Evolutionary conservation across 2,329 filamentous ascomycete species (phyloP).

Genomic region (Diplodia sapinea): DNA sequence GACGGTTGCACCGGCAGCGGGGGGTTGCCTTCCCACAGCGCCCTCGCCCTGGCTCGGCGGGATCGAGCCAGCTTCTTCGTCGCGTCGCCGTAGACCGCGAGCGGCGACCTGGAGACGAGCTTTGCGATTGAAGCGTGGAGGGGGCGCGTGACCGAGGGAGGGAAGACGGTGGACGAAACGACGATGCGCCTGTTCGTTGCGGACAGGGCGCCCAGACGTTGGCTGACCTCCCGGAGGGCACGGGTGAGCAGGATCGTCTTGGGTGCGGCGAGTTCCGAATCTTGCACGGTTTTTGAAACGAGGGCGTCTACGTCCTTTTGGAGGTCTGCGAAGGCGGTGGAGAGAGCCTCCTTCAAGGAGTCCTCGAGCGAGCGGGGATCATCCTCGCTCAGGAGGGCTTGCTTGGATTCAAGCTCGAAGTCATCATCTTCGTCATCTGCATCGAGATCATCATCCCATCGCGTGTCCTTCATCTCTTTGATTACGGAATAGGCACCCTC

Average conservation of each 20-base stretch:
- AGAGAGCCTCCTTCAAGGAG: conserved; percentile 62
- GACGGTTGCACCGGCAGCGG: conserved; percentile 80
- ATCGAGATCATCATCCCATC: conserved; percentile 77
- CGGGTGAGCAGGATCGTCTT: conserved; percentile 69
- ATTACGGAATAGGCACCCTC: conserved; percentile 68
- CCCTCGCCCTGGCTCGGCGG: conserved; percentile 63
- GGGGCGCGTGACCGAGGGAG: conserved; percentile 63
- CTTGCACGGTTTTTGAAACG: conserved; percentile 39
- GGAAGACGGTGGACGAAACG: conserved; percentile 40
- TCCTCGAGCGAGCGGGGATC: conserved; percentile 70
- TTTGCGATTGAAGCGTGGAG: conserved; percentile 68
- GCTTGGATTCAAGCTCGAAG: conserved; percentile 68
- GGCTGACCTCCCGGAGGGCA: conserved; percentile 74
- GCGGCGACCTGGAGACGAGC: conserved; percentile 57
- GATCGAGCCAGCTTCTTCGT: conserved; percentile 52
- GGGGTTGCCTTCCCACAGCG: conserved; percentile 81
- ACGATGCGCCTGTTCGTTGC: conserved; percentile 40
- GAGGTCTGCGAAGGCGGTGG: conserved; percentile 64
- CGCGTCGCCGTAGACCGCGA: conserved; percentile 52
- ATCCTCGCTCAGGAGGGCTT: conserved; percentile 71
- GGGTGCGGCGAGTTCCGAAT: conserved; percentile 54
- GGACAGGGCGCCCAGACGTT: conserved; percentile 60
- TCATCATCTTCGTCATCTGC: conserved; percentile 76
- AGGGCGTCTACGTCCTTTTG: conserved; percentile 52
- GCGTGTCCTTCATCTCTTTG: conserved; percentile 68